Evolutionary conservation across 768 basidiomycete species (phyloP).

Genomic region (Crucibulum laeve): DNA sequence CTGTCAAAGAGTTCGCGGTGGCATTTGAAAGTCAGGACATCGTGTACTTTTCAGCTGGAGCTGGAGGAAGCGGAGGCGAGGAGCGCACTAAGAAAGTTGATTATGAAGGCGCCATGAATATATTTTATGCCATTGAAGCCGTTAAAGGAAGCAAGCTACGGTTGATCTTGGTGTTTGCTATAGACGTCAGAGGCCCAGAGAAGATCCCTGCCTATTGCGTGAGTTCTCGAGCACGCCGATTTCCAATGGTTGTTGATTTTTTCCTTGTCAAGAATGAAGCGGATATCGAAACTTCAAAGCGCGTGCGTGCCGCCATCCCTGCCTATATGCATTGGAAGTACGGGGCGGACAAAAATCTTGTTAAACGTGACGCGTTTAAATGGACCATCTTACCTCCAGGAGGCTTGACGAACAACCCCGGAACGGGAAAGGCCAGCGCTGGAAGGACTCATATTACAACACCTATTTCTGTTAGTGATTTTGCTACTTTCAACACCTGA

Average conservation of each 20-base stretch:
- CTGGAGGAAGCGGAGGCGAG: constrained; percentile 54
- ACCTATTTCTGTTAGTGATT: constrained; percentile 41
- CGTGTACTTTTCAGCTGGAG: constrained; percentile 46
- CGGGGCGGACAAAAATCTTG: constrained; percentile 44
- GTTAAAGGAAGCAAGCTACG: constrained; percentile 44
- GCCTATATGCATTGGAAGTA: constrained; percentile 46
- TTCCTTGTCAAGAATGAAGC: constrained; percentile 30
- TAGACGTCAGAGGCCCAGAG: constrained; percentile 50
- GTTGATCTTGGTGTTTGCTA: constrained; percentile 54
- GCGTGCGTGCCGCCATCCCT: constrained; percentile 39
- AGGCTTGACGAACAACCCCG: constrained; percentile 43
- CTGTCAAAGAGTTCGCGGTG: constrained; percentile 38
- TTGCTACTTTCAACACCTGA: neutral
- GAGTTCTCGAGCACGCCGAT: constrained; percentile 12
- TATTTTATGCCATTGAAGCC: constrained; percentile 63
- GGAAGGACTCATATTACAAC: constrained; percentile 48
- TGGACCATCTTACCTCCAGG: constrained; percentile 71
- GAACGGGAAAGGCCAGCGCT: constrained; percentile 45
- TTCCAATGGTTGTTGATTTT: neutral
- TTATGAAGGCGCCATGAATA: constrained; percentile 63
- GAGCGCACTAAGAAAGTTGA: constrained; percentile 54
- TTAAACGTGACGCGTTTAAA: constrained; percentile 48
- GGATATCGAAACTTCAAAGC: constrained; percentile 38
- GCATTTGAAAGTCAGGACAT: constrained; percentile 39
- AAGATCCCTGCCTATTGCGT: constrained; percentile 51